Evolutionary conservation across 345 rosid genomes (phyloP), one percentile per base, ranked within the genome.

Genomic region (Melaleuca alternifolia): DNA sequence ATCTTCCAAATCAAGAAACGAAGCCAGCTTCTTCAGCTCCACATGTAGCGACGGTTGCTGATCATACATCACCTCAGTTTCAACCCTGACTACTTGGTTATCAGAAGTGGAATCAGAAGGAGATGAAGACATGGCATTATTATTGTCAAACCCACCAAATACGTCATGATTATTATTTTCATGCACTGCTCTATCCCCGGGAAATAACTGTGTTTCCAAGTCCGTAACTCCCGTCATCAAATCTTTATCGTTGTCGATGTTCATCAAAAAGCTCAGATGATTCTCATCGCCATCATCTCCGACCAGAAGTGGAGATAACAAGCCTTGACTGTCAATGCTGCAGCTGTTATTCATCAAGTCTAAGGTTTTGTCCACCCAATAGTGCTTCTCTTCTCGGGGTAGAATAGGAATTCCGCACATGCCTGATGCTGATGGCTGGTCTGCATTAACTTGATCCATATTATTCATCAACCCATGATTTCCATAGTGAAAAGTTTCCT

Each of bases 1-100:
- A 50, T 81, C 86, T 50, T 81, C 87, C 48, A 87, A 56, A 87
- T 87, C 89, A 41, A 87, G 77, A 48, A 87, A 57, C 24, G 37
- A 79, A 54, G 87, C 82, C 76, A 85, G 37, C 76, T 50, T 59
- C 82, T 85, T 54, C 51, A 87, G 44, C 81, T 77, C 85, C 86
- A 50, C 20, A 54, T 56, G 20, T 18, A 84, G 44, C 56, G 30
- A 33, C 14, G 41, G 28, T 14, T 61, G 75, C 37, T 61, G 75
- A 61, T 61, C 75, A 61, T 13, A 6, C 75, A 28, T 28, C 75
- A 13, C 10, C 75, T 61, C 37, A 12, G 37, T 6, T 13, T 61
- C 18, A 28, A 28, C 75, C 37, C 30, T 14, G 37, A 13, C 18
- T 28, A 3, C 20, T 61, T 61, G 37, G 14, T 28, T 37, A 28